phyloP scores from a whole-genome alignment of 371 early-diverging fungal genomes.

The Mortierella polycephala region DNA sequence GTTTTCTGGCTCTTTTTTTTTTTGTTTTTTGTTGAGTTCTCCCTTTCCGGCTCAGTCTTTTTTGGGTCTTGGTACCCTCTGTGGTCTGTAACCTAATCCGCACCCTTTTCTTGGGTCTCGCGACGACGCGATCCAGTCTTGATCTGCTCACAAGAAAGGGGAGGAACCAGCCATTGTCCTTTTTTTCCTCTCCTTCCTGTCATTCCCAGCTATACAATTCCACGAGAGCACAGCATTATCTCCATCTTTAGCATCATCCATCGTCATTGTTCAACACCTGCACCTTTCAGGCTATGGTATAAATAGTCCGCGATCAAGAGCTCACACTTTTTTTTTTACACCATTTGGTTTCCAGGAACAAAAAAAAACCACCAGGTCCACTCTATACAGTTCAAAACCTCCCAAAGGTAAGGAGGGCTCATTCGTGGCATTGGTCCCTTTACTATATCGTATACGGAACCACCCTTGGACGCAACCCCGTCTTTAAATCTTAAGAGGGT shows the following conservation, averaged over 20 bases:
- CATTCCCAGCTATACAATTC: too few relatives aligned
- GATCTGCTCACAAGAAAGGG: too few relatives aligned
- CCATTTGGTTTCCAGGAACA: slow-evolving; percentile 1
- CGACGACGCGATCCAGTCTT: too few relatives aligned
- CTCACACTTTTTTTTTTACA: background rate
- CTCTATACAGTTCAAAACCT: background rate
- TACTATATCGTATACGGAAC: background rate
- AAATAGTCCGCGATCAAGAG: slow-evolving; percentile 7
- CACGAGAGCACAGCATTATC: too few relatives aligned
- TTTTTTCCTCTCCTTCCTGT: background rate
- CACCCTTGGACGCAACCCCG: slow-evolving; percentile 6
- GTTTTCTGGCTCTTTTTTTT: background rate
- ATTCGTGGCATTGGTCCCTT: background rate
- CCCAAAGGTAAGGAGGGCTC: slow-evolving; percentile 33
- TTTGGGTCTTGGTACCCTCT: background rate
- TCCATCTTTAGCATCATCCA: too few relatives aligned
- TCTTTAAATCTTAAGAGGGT: slow-evolving; percentile 19
- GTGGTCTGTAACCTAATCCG: slow-evolving; percentile 17
- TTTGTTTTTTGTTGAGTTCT: too few relatives aligned
- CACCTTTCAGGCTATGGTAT: background rate
- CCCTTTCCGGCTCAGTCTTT: background rate
- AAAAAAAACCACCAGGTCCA: background rate
- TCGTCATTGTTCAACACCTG: too few relatives aligned
- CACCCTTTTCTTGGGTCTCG: background rate
- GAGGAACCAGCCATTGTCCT: too few relatives aligned